These are phyloP conservation scores for Schrenkiella parvula DNA, from an alignment of 345 rosid species.

Conservation along the genomic window DNA sequence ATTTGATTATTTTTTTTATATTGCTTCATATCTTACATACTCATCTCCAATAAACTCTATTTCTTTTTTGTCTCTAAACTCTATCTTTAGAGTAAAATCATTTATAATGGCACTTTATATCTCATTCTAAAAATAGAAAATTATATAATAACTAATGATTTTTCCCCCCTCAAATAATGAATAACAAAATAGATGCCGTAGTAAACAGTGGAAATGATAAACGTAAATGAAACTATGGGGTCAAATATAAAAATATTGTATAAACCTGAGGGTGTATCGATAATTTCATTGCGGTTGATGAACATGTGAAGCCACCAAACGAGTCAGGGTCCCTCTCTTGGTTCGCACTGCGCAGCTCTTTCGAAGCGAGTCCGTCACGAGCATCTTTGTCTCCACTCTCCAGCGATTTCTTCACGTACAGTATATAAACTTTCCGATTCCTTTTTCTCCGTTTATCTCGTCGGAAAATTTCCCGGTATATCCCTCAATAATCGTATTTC, in stretches of 20 bases:
- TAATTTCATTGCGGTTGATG: not conserved
- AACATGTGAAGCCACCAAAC: conserved; percentile 14
- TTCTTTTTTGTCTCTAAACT: too few relatives aligned
- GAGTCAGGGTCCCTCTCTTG: conserved; percentile 16
- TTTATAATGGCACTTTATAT: too few relatives aligned
- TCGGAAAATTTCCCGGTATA: not conserved
- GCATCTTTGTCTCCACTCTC: conserved; percentile 9
- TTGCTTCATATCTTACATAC: too few relatives aligned
- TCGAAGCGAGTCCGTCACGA: not conserved
- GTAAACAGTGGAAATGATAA: not conserved
- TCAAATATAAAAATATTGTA: not conserved
- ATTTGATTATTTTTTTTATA: too few relatives aligned
- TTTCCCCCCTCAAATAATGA: too few relatives aligned
- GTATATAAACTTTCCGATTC: not conserved
- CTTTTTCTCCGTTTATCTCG: not conserved
- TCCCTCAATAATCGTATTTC: not conserved
- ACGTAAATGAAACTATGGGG: not conserved
- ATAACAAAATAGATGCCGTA: too few relatives aligned
- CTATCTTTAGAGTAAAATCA: too few relatives aligned
- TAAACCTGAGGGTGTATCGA: not conserved
- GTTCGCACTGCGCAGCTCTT: not conserved
- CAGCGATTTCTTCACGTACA: not conserved
- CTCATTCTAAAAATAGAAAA: too few relatives aligned
- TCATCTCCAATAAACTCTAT: too few relatives aligned
- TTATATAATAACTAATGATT: too few relatives aligned